A percentile compares a stretch with the other conserved stretches of the same genome.
phyloP scores from a whole-genome alignment of 148 eudicot species.

The Vaccinium macrocarpon region DNA sequence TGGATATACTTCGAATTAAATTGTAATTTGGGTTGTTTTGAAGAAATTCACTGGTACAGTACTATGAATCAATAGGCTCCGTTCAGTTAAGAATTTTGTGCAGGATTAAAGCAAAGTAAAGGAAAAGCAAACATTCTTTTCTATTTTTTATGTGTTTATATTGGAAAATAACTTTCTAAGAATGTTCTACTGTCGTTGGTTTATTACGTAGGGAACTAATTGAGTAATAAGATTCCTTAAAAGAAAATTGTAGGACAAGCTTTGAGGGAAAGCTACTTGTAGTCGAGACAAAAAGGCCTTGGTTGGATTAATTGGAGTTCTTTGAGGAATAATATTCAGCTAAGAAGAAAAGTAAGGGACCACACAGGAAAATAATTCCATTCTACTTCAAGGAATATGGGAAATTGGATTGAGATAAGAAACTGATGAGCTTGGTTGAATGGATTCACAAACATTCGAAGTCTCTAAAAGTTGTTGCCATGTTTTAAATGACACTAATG shows the following conservation, averaged over 20 bases:
- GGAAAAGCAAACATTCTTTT: not conserved
- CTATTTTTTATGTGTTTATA: not conserved
- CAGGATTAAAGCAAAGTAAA: not conserved
- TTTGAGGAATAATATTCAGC: not conserved
- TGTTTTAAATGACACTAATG: not conserved
- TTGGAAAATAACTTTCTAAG: not conserved
- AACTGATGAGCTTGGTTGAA: constrained; percentile 7
- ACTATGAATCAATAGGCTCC: no score
- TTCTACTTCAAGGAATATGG: not conserved
- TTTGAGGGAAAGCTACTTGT: not conserved
- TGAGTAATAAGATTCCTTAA: not conserved
- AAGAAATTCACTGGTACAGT: not conserved
- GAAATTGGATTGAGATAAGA: not conserved
- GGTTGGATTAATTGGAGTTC: not conserved
- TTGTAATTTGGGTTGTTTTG: no score
- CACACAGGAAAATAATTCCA: not conserved
- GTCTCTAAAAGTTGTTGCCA: not conserved
- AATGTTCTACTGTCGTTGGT: not conserved
- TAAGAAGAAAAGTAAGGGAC: not conserved
- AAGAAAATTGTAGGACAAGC: no score
- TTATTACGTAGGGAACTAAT: not conserved
- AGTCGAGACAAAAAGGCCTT: not conserved
- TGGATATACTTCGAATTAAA: not conserved
- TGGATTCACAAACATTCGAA: not conserved
- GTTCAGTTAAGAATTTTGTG: not conserved